Evolutionary conservation across 805 yeast species (phyloP).

Genomic region (Teunomyces gatunensis): DNA sequence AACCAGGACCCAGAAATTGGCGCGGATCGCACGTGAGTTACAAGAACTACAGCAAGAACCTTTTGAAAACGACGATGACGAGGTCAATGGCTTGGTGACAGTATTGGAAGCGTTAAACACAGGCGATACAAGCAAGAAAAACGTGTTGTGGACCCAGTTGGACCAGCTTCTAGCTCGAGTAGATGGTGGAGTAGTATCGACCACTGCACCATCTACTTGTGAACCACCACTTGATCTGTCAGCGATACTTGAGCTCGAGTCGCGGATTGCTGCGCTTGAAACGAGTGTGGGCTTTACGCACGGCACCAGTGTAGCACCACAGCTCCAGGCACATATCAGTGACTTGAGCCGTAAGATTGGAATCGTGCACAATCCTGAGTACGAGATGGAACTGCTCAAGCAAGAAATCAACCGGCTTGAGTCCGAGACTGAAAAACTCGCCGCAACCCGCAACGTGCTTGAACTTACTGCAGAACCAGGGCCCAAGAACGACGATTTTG

Average conservation of each 20-base stretch:
- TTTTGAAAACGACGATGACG: not conserved
- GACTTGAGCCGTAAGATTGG: conserved; percentile 33
- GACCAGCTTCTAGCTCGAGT: conserved; percentile 1
- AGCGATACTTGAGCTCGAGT: conserved; percentile 22
- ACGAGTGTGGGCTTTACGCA: conserved; percentile 17
- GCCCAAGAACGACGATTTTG: not conserved
- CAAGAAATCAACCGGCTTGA: conserved; percentile 21
- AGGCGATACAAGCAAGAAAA: not conserved
- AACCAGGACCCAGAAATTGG: conserved; percentile 36
- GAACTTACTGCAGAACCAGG: conserved; percentile 6
- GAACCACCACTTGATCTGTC: not conserved
- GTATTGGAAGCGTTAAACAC: conserved; percentile 4
- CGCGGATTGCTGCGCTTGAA: conserved; percentile 23
- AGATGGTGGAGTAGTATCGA: too few relatives aligned
- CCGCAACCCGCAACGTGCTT: conserved; percentile 11
- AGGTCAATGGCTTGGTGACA: conserved; percentile 1
- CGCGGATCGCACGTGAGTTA: conserved; percentile 38
- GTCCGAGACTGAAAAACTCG: conserved; percentile 24
- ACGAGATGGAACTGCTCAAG: conserved; percentile 22
- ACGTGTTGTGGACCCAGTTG: not conserved
- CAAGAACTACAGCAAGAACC: conserved; percentile 26
- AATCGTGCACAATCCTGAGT: conserved; percentile 35
- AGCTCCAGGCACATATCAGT: conserved; percentile 25
- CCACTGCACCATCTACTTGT: too few relatives aligned
- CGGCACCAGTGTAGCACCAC: conserved; percentile 6